Conservation (phyloP, 345 rosid species). For the Syzygium aromaticum region DNA sequence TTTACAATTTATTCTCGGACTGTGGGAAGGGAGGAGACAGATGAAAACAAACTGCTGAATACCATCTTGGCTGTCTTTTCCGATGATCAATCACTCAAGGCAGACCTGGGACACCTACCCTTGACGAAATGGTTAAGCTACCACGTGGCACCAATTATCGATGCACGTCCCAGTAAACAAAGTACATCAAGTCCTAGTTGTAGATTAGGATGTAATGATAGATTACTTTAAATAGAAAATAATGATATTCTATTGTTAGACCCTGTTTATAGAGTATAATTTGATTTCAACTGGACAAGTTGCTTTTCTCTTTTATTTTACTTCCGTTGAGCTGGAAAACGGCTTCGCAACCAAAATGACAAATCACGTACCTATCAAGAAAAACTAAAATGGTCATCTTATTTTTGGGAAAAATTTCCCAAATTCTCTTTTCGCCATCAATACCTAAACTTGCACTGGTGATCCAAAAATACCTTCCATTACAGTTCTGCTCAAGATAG, state of each 20-base stretch:
- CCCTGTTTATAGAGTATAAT: not conserved
- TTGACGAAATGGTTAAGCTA: not conserved
- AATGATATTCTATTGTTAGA: not conserved
- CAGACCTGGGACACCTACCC: not conserved
- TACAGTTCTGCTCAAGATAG: not conserved
- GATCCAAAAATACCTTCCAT: not conserved
- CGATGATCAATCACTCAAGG: not conserved
- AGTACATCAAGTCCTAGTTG: not conserved
- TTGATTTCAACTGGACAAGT: not conserved
- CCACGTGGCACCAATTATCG: not conserved
- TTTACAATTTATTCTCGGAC: not conserved
- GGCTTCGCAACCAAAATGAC: not conserved
- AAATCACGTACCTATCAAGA: not conserved
- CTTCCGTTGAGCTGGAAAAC: not conserved
- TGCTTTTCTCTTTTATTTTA: not conserved
- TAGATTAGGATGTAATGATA: not conserved
- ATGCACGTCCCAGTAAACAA: not conserved
- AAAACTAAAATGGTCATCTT: not conserved
- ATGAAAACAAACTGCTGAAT: not conserved
- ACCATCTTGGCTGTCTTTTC: not conserved
- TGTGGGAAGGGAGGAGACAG: not conserved
- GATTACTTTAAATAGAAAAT: not conserved
- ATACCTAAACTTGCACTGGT: not conserved
- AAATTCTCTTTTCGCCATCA: not conserved
- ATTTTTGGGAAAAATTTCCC: not conserved